Evolutionary conservation across 2,329 filamentous ascomycete genomes (phyloP).

Genomic region (Claviceps capensis): DNA sequence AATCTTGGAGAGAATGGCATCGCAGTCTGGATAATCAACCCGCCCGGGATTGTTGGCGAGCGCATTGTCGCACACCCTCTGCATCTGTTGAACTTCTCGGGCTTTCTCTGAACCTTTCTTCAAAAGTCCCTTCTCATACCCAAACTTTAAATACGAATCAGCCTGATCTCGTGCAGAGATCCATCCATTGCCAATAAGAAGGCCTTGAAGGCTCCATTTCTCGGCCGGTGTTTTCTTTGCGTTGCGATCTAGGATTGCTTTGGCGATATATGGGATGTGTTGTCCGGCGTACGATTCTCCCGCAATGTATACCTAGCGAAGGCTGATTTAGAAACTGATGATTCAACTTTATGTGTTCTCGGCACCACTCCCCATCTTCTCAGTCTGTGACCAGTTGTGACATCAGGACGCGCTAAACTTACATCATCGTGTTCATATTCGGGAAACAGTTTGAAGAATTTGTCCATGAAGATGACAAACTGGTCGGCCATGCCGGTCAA

Average conservation of each 20-base stretch:
- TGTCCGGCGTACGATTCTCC: conserved; percentile 96
- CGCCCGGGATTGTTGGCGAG: conserved; percentile 31
- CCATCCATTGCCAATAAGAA: conserved; percentile 97
- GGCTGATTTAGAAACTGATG: not conserved
- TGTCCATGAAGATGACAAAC: conserved; percentile 78
- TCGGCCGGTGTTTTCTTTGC: conserved; percentile 29
- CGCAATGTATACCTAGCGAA: conserved; percentile 67
- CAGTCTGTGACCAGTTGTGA: not conserved
- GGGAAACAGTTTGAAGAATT: conserved; percentile 82
- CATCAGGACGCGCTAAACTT: conserved; percentile 43
- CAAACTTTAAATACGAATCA: conserved; percentile 68
- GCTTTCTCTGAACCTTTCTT: conserved; percentile 50
- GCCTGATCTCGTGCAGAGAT: conserved; percentile 87
- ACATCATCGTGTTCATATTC: conserved; percentile 89
- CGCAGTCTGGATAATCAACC: conserved; percentile 60
- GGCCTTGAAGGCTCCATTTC: conserved; percentile 65
- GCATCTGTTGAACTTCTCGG: conserved; percentile 52
- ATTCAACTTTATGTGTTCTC: not conserved
- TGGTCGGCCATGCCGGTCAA: conserved; percentile 80
- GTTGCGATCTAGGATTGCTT: conserved; percentile 79
- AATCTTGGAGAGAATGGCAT: conserved; percentile 60
- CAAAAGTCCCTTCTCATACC: conserved; percentile 63
- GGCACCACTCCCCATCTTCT: not conserved
- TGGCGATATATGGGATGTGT: conserved; percentile 94
- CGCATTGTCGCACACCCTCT: conserved; percentile 54